Percentiles rank a stretch among this genome's conserved stretches.
Conservation (phyloP, 2,329 filamentous ascomycete genomes). For the Scytalidium lignicola region DNA sequence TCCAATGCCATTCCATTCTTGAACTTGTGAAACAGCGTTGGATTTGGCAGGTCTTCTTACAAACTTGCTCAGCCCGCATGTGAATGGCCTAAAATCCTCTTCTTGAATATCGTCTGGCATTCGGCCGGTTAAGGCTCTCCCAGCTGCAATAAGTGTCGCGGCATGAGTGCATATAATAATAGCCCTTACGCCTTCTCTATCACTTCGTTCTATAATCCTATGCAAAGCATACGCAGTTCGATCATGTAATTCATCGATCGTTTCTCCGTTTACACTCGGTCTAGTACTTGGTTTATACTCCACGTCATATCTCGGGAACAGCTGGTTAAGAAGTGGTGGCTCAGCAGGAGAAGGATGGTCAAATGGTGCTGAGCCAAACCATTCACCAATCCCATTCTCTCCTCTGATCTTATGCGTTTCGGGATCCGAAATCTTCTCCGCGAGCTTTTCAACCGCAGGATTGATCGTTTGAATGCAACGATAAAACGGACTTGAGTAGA, state of each 20-base stretch:
- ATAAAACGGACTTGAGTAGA: slow-evolving; percentile 86
- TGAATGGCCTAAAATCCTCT: slow-evolving; percentile 82
- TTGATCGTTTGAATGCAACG: slow-evolving; percentile 79
- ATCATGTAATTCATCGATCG: slow-evolving; percentile 72
- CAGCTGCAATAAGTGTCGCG: slow-evolving; percentile 81
- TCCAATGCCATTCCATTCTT: slow-evolving; percentile 34
- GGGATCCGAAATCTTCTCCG: slow-evolving; percentile 10
- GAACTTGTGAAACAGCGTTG: slow-evolving; percentile 25
- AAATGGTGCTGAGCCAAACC: slow-evolving; percentile 85
- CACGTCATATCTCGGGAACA: slow-evolving; percentile 57
- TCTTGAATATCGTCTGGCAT: slow-evolving; percentile 67
- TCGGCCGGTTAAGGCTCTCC: slow-evolving; percentile 71
- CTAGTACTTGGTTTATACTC: slow-evolving; percentile 61
- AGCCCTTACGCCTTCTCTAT: slow-evolving; percentile 62
- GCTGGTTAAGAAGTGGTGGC: slow-evolving; percentile 52
- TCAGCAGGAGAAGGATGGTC: slow-evolving; percentile 75
- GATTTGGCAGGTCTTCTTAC: slow-evolving; percentile 38
- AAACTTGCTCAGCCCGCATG: slow-evolving; percentile 73
- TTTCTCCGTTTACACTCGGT: slow-evolving; percentile 73
- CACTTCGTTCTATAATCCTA: slow-evolving; percentile 66
- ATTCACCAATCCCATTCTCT: slow-evolving; percentile 67
- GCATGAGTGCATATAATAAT: slow-evolving; percentile 86
- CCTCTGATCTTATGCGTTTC: slow-evolving; percentile 41
- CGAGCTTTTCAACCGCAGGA: slow-evolving; percentile 55
- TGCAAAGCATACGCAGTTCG: slow-evolving; percentile 67